A percentile compares a stretch with the other conserved stretches of the same genome.
Evolutionary conservation across 2,329 filamentous ascomycete species (phyloP).

Genomic region (Ceratocystis harringtonii): DNA sequence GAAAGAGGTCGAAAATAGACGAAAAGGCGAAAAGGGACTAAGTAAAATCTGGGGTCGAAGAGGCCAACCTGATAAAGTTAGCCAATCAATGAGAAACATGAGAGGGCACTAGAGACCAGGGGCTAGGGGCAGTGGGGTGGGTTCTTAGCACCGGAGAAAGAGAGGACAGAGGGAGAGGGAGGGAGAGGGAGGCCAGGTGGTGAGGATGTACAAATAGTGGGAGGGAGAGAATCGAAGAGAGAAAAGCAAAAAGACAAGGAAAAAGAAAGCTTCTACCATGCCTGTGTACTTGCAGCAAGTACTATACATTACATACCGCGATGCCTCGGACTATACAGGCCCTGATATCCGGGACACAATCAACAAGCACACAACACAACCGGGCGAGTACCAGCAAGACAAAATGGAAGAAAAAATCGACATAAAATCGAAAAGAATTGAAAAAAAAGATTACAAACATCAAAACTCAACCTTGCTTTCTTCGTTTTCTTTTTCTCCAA

Average conservation of each 20-base stretch:
- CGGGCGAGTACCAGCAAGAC: background rate
- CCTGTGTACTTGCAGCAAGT: background rate
- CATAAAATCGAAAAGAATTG: background rate
- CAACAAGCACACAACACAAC: background rate
- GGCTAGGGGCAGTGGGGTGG: background rate
- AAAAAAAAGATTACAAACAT: background rate
- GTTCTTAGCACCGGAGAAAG: background rate
- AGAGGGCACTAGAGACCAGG: background rate
- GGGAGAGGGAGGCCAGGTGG: too few relatives aligned
- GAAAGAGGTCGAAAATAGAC: constrained; percentile 1
- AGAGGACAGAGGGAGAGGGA: background rate
- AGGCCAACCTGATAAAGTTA: background rate
- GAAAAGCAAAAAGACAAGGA: background rate
- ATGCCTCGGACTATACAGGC: background rate
- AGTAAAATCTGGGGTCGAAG: constrained; percentile 16
- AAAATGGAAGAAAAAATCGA: background rate
- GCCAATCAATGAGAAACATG: background rate
- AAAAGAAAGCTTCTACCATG: background rate
- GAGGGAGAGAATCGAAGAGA: background rate
- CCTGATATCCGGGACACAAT: background rate
- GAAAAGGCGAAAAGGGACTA: constrained; percentile 6
- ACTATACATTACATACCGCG: background rate
- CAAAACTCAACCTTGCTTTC: background rate
- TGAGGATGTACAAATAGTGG: background rate
- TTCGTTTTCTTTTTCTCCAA: background rate